Conservation (phyloP, 305 asterid genomes). For the Caryopteris hybrid region DNA sequence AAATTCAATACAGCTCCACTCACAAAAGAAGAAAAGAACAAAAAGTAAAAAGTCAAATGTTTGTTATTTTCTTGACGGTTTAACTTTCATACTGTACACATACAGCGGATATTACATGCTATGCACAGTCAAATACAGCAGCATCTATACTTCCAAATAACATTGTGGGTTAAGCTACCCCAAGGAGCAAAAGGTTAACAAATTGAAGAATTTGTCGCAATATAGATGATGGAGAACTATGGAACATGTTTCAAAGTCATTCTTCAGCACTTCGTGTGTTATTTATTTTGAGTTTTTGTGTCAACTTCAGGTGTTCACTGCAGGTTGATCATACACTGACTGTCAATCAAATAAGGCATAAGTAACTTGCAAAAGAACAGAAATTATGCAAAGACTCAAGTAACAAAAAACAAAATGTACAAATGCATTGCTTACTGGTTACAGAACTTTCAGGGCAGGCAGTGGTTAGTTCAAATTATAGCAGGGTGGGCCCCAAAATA, state of each 20-base stretch:
- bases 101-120: background rate
- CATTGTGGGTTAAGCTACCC: background rate
- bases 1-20: background rate
- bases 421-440: background rate
- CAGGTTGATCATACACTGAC: slow-evolving; percentile 1
- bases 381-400: background rate
- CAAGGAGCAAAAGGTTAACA: background rate
- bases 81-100: background rate
- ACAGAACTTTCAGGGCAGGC: background rate
- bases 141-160: background rate
- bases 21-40: background rate
- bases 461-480: background rate
- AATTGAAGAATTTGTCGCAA: background rate
- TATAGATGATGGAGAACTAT: background rate
- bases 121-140: background rate
- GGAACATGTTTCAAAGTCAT: background rate
- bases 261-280: background rate
- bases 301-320: background rate
- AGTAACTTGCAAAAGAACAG: background rate
- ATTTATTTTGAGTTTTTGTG: background rate
- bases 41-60: background rate
- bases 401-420: background rate
- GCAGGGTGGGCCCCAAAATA: background rate
- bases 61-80: background rate
- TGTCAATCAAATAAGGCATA: background rate